These are phyloP conservation scores for Trichoderma erinaceum DNA, from an alignment of 495 filamentous ascomycete species.

Conservation along the genomic window DNA sequence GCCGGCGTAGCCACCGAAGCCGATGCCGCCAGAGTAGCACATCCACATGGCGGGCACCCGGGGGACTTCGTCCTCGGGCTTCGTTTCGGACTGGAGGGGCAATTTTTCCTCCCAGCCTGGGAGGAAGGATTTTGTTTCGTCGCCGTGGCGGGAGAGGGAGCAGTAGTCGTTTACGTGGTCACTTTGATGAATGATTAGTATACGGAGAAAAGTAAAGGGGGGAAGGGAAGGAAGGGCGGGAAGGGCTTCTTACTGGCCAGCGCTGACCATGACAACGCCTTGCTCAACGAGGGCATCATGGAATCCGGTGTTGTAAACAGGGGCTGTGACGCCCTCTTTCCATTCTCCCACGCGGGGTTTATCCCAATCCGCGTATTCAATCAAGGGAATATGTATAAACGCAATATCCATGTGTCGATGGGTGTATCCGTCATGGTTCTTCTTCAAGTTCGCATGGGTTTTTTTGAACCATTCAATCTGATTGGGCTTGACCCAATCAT, in stretches of 20 bases:
- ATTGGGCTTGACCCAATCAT: slow-evolving; percentile 91
- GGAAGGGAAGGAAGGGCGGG: not conserved
- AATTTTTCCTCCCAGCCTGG: slow-evolving; percentile 1
- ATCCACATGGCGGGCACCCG: slow-evolving; percentile 80
- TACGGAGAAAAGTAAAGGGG: not conserved
- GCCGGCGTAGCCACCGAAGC: slow-evolving; percentile 91
- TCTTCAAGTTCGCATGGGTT: slow-evolving; percentile 62
- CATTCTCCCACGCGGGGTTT: slow-evolving; percentile 55
- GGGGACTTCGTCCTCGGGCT: slow-evolving; percentile 21
- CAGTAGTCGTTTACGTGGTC: slow-evolving; percentile 98
- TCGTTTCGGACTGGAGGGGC: slow-evolving; percentile 17
- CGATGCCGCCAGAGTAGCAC: slow-evolving; percentile 87
- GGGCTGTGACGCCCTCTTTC: slow-evolving; percentile 76
- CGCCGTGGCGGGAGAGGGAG: slow-evolving; percentile 48
- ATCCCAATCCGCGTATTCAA: slow-evolving; percentile 63
- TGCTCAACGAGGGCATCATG: slow-evolving; percentile 78
- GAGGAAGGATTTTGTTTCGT: slow-evolving; percentile 30
- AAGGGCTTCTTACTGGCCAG: slow-evolving; percentile 64
- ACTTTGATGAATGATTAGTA: slow-evolving; percentile 32
- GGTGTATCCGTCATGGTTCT: slow-evolving; percentile 69
- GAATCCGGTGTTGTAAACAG: slow-evolving; percentile 81
- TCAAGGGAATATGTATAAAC: slow-evolving; percentile 94
- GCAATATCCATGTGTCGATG: slow-evolving; percentile 93
- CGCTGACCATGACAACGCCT: slow-evolving; percentile 77
- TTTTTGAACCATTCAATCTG: slow-evolving; percentile 92